Percentiles rank a stretch among this genome's conserved stretches.
Conservation (phyloP, 75 land plant species). For the Pinus albicaulis region DNA sequence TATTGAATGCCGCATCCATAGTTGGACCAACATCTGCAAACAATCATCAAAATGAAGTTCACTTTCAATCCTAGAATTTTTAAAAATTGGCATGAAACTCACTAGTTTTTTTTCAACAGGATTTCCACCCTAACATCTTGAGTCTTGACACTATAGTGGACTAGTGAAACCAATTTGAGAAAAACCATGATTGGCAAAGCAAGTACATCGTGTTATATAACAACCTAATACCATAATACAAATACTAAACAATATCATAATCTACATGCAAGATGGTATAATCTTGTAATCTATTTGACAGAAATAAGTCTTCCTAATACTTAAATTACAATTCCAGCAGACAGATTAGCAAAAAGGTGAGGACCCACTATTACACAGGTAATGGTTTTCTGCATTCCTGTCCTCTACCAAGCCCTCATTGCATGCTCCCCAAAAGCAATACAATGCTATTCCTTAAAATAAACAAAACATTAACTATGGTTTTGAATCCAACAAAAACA, state of each 20-base stretch:
- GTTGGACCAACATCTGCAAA: constrained; percentile 9
- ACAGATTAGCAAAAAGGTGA: too few species aligned
- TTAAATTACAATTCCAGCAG: too few species aligned
- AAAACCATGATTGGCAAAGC: not conserved
- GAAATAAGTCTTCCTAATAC: not conserved
- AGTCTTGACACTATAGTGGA: too few species aligned
- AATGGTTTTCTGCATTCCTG: too few species aligned
- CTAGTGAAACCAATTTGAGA: not conserved
- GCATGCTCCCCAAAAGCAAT: too few species aligned
- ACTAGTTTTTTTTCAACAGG: not conserved
- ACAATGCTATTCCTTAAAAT: too few species aligned
- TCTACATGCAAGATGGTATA: not conserved
- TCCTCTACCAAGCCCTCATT: too few species aligned
- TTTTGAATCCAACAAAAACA: too few species aligned
- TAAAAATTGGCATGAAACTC: not conserved
- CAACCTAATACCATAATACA: not conserved
- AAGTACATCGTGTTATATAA: not conserved
- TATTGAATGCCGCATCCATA: constrained; percentile 6
- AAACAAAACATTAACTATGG: too few species aligned
- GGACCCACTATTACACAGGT: too few species aligned
- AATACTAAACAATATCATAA: not conserved
- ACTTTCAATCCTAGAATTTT: not conserved
- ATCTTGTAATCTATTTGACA: not conserved
- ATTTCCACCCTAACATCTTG: not conserved
- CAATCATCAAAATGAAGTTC: not conserved